A percentile compares a stretch with the other conserved stretches of the same genome.
These are phyloP conservation scores for Aspergillus sclerotiicarbonarius DNA, from an alignment of 495 filamentous ascomycete species.

Conservation along the genomic window DNA sequence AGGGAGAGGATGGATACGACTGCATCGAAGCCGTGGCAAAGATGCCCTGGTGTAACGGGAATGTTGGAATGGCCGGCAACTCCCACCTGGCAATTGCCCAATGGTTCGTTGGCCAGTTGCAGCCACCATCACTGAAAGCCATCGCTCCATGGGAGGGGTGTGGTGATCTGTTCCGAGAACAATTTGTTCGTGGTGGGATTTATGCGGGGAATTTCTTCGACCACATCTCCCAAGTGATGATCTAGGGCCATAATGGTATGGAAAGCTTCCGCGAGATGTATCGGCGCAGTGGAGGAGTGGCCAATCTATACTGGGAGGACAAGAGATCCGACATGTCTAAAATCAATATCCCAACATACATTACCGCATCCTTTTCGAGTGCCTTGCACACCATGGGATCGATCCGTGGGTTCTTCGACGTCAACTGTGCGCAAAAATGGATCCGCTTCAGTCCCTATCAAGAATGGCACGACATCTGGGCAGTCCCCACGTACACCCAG, in stretches of 20 bases:
- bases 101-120: constrained; percentile 39
- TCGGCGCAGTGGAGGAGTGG: constrained; percentile 16
- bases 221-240: no score
- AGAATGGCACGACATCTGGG: constrained; percentile 44
- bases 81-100: constrained; percentile 40
- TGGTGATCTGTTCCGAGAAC: constrained; percentile 45
- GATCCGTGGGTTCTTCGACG: constrained; percentile 32
- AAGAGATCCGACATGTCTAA: constrained; percentile 24
- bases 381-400: constrained; percentile 38
- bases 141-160: constrained; percentile 50
- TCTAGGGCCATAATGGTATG: constrained; percentile 25
- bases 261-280: constrained; percentile 35
- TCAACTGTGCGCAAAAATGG: constrained; percentile 25
- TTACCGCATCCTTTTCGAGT: constrained; percentile 27
- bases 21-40: constrained; percentile 41
- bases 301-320: constrained; percentile 28
- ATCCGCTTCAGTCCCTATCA: constrained; percentile 29
- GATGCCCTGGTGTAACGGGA: constrained; percentile 45
- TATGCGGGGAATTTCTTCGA: constrained; percentile 31
- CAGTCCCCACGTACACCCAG: constrained; percentile 15
- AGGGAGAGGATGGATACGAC: constrained; percentile 46
- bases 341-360: constrained; percentile 28
- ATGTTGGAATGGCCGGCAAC: constrained; percentile 46
- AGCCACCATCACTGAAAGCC: constrained; percentile 40
- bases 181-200: constrained; percentile 35